Evolutionary conservation across 2,329 filamentous ascomycete species (phyloP), one percentile per base, ranked within the genome.

Genomic region (Botryosphaeria dothidea): DNA sequence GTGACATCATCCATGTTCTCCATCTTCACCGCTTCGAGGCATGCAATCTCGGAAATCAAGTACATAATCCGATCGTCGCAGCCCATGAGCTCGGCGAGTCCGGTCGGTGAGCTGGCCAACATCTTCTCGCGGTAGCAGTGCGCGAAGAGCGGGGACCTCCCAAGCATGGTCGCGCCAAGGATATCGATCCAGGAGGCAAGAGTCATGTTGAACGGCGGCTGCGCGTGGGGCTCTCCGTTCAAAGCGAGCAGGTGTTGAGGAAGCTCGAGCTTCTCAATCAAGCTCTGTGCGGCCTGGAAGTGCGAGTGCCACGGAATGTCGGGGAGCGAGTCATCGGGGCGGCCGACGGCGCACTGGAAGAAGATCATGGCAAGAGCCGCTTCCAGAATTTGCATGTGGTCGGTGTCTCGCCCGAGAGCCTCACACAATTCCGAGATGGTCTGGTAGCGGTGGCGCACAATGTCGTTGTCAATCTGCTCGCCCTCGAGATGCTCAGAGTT

Each of bases 31-130:
- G 92, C 91, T 77, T 98, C 95, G 62, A 99, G 88, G 78, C 95
- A 98, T 63, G 94, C 92, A 72, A 98, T 97, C 80, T 99, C 95
- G 1, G 93, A 96, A 76, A 99, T 96, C 72, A 98, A 84, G 78
- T 97, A 98, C 93, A 99, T 97, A 79, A 98, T 91, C 23, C 89
- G 88, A 79, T 99, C 95, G 69, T 98, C 94, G 78, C 95, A 98
- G 70, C 95, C 95, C 93, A 98, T 98, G 60, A 98, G 86, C 81
- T 96, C 93, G 62, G 90, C 89, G 41, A 99, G 85, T 11, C 95
- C 95, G 9, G 92, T 91, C 2, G 82, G 80, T 5, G 84, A 80
- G 25, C 82, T 81, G 56, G 78, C 81, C 60, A 97, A 86, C 77
- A 97, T 92, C 84, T 97, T 96, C 77, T 95, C 90, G 57, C 95